A percentile compares a stretch with the other conserved stretches of the same genome.
Conservation (phyloP, 225 moss, liverwort and hornwort genomes). For the Lunularia cruciata region DNA sequence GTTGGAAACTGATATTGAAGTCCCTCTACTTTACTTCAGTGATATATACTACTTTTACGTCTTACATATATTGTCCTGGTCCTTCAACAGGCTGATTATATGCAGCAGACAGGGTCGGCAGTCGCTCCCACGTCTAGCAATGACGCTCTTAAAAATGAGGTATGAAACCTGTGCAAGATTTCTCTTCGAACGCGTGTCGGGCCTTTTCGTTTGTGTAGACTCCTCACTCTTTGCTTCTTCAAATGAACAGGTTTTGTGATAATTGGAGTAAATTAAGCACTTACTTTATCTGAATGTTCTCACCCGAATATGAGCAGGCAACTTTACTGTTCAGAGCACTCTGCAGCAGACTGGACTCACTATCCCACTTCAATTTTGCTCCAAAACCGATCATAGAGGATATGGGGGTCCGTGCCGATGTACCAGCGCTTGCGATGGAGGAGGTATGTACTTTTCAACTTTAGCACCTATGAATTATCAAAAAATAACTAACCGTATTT, state of each 20-base stretch:
- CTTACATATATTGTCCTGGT: background rate
- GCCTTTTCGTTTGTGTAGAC: background rate
- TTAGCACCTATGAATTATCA: background rate
- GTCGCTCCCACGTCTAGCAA: constrained; percentile 69
- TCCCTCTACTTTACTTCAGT: background rate
- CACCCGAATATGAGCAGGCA: constrained; percentile 45
- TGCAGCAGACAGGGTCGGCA: constrained; percentile 76
- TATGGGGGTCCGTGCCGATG: constrained; percentile 77
- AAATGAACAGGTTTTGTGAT: too few relatives aligned
- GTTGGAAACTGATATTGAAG: too few relatives aligned
- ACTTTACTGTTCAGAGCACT: constrained; percentile 61
- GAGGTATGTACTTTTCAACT: constrained; percentile 53
- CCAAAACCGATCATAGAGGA: constrained; percentile 86
- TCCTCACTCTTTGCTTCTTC: too few relatives aligned
- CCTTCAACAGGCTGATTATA: constrained; percentile 77
- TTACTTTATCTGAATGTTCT: background rate
- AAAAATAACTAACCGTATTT: background rate
- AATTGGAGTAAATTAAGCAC: too few relatives aligned
- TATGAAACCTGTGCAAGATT: constrained; percentile 20
- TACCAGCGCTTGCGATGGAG: constrained; percentile 97
- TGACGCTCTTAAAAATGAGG: constrained; percentile 74
- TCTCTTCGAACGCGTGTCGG: background rate
- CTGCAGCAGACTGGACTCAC: constrained; percentile 73
- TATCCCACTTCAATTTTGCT: constrained; percentile 91
- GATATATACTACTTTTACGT: too few relatives aligned